Base-by-base conservation (phyloP, 805 yeast genomes). In the Wickerhamiella nectarea region DNA sequence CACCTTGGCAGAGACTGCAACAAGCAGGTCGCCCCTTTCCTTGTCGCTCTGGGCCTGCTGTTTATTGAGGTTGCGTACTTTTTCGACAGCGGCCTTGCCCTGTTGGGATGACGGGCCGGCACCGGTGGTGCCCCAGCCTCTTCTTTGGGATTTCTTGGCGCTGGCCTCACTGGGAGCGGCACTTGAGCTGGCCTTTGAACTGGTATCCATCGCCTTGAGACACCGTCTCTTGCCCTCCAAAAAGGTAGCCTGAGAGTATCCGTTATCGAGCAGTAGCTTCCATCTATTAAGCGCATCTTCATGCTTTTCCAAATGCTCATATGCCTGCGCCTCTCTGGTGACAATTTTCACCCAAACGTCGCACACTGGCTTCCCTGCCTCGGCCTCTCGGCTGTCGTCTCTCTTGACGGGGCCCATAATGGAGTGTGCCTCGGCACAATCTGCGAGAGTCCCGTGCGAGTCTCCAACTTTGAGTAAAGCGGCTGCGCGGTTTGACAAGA, bases 211-310 rank as follows among this genome's bases (percentile, higher is more conserved):
- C 1, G 77, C 73, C 14, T 70, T 70, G 41, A 71, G 71, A 48
- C 95, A 82, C 46, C 98, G 71, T 53, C 89, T 71, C 56, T 76
- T 85, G 2, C 89, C 94, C 40, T 83, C 95, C 71, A 89, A 63
- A 0, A 75, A 67, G 24, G 72, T 66, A 46, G 76, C 74, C 25
- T 75, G 72, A 2, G 77, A 71, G 19, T 72, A 73, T 0, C 94
- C 94, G 47, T 75, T 72, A 45, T 74, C 72, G 14, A 91, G 68
- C 41, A 87, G 66, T 26, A 65, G 59, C 46, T 70, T 71, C 67
- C 85, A 89, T 5, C 72, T 57, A 0, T 60, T 66, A 20, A 82
- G 65, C 0, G 96, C 79, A 6, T 71, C 77, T 44, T 68, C 57
- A 60, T 70, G 83, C 51, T 71, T 72, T 54, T 91, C 99, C 43